Percentiles rank a stretch among this genome's conserved stretches.
Conservation (phyloP, 1,284 basidiomycete genomes). For the Inonotus hispidus region DNA sequence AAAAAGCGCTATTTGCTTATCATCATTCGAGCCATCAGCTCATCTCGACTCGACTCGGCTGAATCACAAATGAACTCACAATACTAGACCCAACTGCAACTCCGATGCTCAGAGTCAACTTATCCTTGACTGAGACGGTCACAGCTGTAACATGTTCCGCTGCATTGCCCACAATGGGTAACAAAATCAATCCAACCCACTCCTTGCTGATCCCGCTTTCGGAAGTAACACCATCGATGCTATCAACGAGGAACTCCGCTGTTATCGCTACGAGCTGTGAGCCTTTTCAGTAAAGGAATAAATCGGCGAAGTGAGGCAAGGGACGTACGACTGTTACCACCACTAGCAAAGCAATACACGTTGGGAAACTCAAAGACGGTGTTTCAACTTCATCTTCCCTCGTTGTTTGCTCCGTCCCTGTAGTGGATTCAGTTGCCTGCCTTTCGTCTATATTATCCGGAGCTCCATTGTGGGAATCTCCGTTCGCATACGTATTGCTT, state of each 20-base stretch:
- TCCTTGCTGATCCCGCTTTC: constrained; percentile 55
- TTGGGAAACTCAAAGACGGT: constrained; percentile 55
- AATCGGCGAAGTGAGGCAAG: not conserved
- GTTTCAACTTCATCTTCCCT: constrained; percentile 29
- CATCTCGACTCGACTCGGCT: not conserved
- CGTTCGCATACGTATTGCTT: not conserved
- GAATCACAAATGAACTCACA: constrained; percentile 38
- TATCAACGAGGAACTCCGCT: constrained; percentile 79
- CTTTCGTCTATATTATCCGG: not conserved
- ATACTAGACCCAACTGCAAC: constrained; percentile 90
- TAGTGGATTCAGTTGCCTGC: not conserved
- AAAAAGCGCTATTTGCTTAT: constrained; percentile 83
- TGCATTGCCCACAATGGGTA: constrained; percentile 81
- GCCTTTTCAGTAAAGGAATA: not conserved
- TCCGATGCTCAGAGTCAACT: constrained; percentile 67
- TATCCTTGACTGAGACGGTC: constrained; percentile 76
- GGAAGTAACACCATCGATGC: constrained; percentile 61
- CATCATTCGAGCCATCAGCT: constrained; percentile 9
- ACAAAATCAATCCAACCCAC: constrained; percentile 81
- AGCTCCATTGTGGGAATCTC: not conserved
- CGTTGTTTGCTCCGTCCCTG: not conserved
- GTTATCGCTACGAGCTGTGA: constrained; percentile 59
- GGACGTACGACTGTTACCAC: constrained; percentile 58
- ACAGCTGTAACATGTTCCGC: constrained; percentile 79
- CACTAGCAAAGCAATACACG: constrained; percentile 53